A percentile compares a stretch with the other conserved stretches of the same genome.
Conservation (phyloP, 768 basidiomycete species). For the Xerocomellus dryophilus region DNA sequence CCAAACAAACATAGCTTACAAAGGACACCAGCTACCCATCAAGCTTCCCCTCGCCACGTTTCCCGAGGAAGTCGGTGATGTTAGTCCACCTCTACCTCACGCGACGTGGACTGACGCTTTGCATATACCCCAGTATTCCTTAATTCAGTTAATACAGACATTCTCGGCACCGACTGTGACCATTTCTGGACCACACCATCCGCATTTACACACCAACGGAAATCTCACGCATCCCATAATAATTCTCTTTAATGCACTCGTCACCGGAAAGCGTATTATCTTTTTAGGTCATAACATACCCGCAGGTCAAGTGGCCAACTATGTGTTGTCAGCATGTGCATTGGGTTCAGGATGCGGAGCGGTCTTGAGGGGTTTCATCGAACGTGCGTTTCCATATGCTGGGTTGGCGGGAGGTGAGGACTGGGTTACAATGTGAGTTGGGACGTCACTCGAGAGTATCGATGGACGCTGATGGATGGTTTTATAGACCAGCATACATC, state of each 20-base stretch:
- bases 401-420: slow-evolving; percentile 86
- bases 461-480: slow-evolving; percentile 6
- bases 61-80: slow-evolving; percentile 95
- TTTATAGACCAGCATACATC: slow-evolving; percentile 78
- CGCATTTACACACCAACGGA: slow-evolving; percentile 92
- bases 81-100: slow-evolving; percentile 40
- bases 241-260: slow-evolving; percentile 90
- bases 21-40: slow-evolving; percentile 81
- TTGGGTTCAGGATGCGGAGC: slow-evolving; percentile 88
- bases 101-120: slow-evolving; percentile 11
- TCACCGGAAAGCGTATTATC: slow-evolving; percentile 94
- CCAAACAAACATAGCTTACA: slow-evolving; percentile 81
- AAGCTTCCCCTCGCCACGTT: slow-evolving; percentile 88
- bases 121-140: slow-evolving; percentile 64
- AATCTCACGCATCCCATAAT: slow-evolving; percentile 90
- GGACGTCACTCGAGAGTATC: neutral
- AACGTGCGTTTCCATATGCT: slow-evolving; percentile 93
- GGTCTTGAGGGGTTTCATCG: slow-evolving; percentile 80
- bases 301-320: slow-evolving; percentile 85
- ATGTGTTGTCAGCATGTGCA: slow-evolving; percentile 92
- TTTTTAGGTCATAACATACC: slow-evolving; percentile 90
- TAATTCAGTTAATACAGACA: slow-evolving; percentile 85
- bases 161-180: slow-evolving; percentile 62
- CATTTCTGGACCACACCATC: slow-evolving; percentile 74
- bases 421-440: slow-evolving; percentile 80